Percentiles rank a stretch among this genome's conserved stretches.
Evolutionary conservation across 306 rosid genomes (phyloP).

Genomic region (Prunus mira): DNA sequence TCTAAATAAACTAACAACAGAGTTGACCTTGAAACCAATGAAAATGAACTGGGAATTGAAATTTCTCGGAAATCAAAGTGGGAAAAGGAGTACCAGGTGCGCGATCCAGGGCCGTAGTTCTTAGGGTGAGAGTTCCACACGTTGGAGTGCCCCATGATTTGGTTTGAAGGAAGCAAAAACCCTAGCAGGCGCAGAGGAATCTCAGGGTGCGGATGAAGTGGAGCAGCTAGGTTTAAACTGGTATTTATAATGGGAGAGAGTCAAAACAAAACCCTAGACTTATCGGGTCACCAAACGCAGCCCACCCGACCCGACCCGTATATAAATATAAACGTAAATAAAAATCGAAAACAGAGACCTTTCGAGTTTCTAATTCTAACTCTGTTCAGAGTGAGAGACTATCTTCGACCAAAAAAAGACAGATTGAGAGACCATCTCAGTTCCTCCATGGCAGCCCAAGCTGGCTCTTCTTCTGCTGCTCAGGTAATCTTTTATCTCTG

Average conservation of each 20-base stretch:
- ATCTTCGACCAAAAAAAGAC: too few species aligned
- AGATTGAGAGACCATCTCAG: too few species aligned
- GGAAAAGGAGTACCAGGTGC: constrained; percentile 56
- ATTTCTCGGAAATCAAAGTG: background rate
- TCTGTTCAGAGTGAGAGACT: background rate
- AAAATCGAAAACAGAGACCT: background rate
- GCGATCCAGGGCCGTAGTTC: constrained; percentile 92
- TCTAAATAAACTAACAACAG: background rate
- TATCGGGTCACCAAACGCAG: background rate
- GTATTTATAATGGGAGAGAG: constrained; percentile 1
- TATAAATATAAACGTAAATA: background rate
- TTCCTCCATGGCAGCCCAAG: constrained; percentile 15
- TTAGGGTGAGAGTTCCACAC: constrained; percentile 95
- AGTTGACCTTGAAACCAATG: background rate
- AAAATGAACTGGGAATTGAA: background rate
- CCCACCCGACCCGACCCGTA: background rate
- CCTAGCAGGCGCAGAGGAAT: constrained; percentile 1
- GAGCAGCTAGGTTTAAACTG: background rate
- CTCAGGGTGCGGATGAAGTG: accelerated
- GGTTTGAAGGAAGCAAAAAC: background rate
- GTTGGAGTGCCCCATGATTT: constrained; percentile 79
- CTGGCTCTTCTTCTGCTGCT: constrained; percentile 27
- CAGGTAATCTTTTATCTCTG: constrained; percentile 1
- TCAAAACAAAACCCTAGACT: constrained; percentile 50
- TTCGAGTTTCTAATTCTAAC: background rate